phyloP scores from a whole-genome alignment of 2,329 filamentous ascomycete genomes.

The Aureobasidium sp. region DNA sequence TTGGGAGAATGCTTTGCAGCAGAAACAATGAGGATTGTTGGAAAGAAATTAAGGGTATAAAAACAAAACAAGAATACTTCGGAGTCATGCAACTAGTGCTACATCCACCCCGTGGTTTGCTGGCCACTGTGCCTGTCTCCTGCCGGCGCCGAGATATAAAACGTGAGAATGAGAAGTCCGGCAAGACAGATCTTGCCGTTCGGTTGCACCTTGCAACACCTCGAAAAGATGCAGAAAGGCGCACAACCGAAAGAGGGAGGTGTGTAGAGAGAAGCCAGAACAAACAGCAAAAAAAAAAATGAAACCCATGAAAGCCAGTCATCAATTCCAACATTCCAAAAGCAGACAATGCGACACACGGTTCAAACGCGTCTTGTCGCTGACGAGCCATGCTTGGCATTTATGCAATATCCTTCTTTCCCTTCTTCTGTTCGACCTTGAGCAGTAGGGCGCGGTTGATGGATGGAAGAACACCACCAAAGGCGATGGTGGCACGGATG shows the following conservation, averaged over 20 bases:
- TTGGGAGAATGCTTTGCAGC: slow-evolving; percentile 24
- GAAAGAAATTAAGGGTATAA: slow-evolving; percentile 6
- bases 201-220: background rate
- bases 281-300: slow-evolving; percentile 9
- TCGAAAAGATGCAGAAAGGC: background rate
- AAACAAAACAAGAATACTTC: slow-evolving; percentile 9
- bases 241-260: background rate
- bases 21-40: background rate
- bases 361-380: background rate
- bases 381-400: background rate
- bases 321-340: slow-evolving; percentile 11
- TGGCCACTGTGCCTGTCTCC: slow-evolving; percentile 4
- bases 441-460: slow-evolving; percentile 95
- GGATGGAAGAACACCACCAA: slow-evolving; percentile 94
- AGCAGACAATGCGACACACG: background rate
- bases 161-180: background rate
- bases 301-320: slow-evolving; percentile 12
- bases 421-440: slow-evolving; percentile 98
- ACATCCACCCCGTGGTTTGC: background rate
- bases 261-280: background rate
- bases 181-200: background rate
- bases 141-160: slow-evolving; percentile 11
- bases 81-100: slow-evolving; percentile 14
- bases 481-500: slow-evolving; percentile 95
- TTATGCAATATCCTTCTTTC: slow-evolving; percentile 36